Evolutionary conservation across 352 stramenopile genomes (phyloP).

Genomic region (Globisporangium camurandrum): DNA sequence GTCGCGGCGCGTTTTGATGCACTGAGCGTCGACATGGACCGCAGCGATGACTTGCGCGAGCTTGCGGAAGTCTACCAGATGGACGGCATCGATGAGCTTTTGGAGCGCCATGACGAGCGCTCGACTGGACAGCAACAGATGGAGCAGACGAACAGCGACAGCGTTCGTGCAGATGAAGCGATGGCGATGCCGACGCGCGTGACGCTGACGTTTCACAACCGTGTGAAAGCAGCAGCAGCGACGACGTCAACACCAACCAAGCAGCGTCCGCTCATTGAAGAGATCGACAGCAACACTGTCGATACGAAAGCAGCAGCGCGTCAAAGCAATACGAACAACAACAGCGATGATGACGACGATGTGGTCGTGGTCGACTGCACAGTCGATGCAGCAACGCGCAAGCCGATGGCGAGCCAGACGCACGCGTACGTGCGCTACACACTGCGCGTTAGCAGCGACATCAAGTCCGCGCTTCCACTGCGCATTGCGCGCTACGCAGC

Average conservation of each 20-base stretch:
- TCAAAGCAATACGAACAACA: constrained; percentile 15
- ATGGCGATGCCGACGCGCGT: constrained; percentile 20
- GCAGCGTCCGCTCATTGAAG: constrained; percentile 40
- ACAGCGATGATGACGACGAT: constrained; percentile 2
- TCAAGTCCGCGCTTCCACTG: not conserved
- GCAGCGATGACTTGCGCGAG: constrained; percentile 51
- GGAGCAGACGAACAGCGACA: constrained; percentile 12
- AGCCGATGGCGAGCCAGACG: constrained; percentile 44
- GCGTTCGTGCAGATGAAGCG: not conserved
- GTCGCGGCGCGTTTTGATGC: constrained; percentile 47
- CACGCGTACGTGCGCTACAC: constrained; percentile 57
- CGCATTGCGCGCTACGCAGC: constrained; percentile 27
- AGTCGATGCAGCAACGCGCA: constrained; percentile 37
- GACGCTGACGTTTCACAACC: constrained; percentile 40
- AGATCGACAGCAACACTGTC: constrained; percentile 37
- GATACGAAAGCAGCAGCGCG: too few relatives aligned
- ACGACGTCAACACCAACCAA: constrained; percentile 21
- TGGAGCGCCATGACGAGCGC: constrained; percentile 20
- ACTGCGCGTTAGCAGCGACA: constrained; percentile 11
- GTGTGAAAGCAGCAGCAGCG: not conserved
- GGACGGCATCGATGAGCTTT: constrained; percentile 68
- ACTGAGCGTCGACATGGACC: constrained; percentile 29
- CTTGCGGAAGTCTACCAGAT: constrained; percentile 76
- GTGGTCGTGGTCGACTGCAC: constrained; percentile 27
- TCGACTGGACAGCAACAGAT: not conserved